Evolutionary conservation across 2,329 filamentous ascomycete species (phyloP), one percentile per base, ranked within the genome.

Genomic region (Clarireedia paspali): DNA sequence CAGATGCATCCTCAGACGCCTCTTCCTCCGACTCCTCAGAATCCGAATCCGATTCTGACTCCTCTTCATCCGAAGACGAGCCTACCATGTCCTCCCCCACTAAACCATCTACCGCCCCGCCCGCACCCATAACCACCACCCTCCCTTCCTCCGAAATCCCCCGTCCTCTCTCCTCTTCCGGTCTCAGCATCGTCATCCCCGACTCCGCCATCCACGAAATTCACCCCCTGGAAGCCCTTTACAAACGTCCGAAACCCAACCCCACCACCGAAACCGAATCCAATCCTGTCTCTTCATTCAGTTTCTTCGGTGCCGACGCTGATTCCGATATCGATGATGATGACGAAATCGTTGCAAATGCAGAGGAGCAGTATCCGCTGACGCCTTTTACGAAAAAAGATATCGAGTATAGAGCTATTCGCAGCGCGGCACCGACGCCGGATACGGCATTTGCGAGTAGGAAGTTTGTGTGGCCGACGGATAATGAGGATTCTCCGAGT

Each of bases 351-450:
- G 75, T 12, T 10, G 10, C 79, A 23, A 20, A 20, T 20, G 78
- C 77, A 12, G 69, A 72, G 1, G 69, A 74, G 9, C 69, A 72
- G 59, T 62, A 75, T 4, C 91, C 91, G 12, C 83, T 90, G 71
- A 96, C 92, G 0, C 92, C 92, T 0, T 95, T 84, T 69, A 89
- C 88, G 0, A 83, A 85, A 60, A 81, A 85, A 62, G 92, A 97
- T 62, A 76, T 92, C 30, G 85, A 89, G 63, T 83, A 77, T 72
- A 81, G 91, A 59, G 82, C 81, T 50, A 68, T 88, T n/a, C 81
- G 94, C 55, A 96, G 91, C 68, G 91, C 91, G 5, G 94, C 94
- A 2, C 94, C 94, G 0, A 99, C 94, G 0, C 94, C 94, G 0
- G 94, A 99, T 68, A 97, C 94, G 0, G 90, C 90, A 1, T 84